Percentiles rank a stretch among this genome's conserved stretches.
Evolutionary conservation across 169 alveolate species (phyloP).

Genomic region (Plasmodium relictum): DNA sequence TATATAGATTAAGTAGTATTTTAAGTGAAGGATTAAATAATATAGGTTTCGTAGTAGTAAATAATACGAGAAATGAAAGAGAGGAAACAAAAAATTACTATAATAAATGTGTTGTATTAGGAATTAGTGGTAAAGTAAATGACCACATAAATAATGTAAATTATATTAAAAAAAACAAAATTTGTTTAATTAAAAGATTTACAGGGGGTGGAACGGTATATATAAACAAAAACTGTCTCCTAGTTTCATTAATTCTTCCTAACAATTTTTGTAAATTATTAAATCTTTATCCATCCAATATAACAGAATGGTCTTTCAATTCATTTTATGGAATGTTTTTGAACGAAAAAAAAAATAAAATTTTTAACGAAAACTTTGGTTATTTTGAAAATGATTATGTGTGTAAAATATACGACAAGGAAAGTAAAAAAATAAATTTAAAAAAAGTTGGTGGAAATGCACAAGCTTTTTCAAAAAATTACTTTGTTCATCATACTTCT

Average conservation of each 20-base stretch:
- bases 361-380: slow-evolving; percentile 22
- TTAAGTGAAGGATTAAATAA: slow-evolving; percentile 33
- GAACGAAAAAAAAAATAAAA: background rate
- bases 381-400: slow-evolving; percentile 31
- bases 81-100: background rate
- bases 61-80: slow-evolving; percentile 14
- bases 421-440: background rate
- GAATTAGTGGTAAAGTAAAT: slow-evolving; percentile 79
- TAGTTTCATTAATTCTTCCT: slow-evolving; percentile 81
- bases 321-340: slow-evolving; percentile 1
- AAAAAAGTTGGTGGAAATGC: slow-evolving; percentile 87
- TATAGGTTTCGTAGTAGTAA: slow-evolving; percentile 50
- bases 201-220: slow-evolving; percentile 89
- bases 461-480: slow-evolving; percentile 80
- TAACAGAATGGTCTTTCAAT: slow-evolving; percentile 55
- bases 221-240: slow-evolving; percentile 78
- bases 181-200: slow-evolving; percentile 79
- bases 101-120: slow-evolving; percentile 80
- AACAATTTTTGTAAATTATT: slow-evolving; percentile 43
- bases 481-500: slow-evolving; percentile 86
- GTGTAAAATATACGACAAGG: slow-evolving; percentile 1
- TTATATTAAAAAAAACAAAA: slow-evolving; percentile 62
- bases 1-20: slow-evolving; percentile 44
- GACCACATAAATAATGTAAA: slow-evolving; percentile 78
- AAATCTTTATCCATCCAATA: slow-evolving; percentile 44